phyloP scores from a whole-genome alignment of 768 basidiomycete genomes.

The Vararia minispora region DNA sequence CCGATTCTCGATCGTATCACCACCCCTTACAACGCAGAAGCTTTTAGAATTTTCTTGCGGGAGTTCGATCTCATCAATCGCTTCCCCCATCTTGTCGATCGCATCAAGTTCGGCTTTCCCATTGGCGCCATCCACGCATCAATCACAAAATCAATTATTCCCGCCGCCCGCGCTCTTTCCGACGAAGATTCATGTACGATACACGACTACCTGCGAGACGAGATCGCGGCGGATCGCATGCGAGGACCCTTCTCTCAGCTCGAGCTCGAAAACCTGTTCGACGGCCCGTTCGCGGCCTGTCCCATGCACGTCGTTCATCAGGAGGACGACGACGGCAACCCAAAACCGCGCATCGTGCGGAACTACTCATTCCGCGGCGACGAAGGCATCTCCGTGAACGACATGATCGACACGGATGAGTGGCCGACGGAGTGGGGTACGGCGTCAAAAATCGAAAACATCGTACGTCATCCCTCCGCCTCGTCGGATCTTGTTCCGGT shows the following conservation, averaged over 20 bases:
- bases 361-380: neutral
- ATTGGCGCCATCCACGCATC: neutral
- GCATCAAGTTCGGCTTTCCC: neutral
- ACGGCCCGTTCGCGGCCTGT: neutral
- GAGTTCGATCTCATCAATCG: neutral
- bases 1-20: neutral
- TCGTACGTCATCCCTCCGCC: too few relatives aligned
- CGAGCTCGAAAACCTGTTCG: neutral
- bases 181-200: neutral
- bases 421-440: neutral
- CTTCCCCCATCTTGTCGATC: neutral
- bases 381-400: neutral
- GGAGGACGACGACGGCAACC: neutral
- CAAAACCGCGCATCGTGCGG: neutral
- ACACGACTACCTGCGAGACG: neutral
- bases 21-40: neutral
- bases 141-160: neutral
- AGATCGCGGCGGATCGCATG: neutral
- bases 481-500: too few relatives aligned
- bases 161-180: neutral
- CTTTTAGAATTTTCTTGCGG: neutral
- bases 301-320: neutral
- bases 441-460: too few relatives aligned
- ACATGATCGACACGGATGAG: neutral
- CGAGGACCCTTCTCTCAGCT: neutral